Conservation (phyloP, 805 yeast genomes). For the Ogataea thermomethanolica region DNA sequence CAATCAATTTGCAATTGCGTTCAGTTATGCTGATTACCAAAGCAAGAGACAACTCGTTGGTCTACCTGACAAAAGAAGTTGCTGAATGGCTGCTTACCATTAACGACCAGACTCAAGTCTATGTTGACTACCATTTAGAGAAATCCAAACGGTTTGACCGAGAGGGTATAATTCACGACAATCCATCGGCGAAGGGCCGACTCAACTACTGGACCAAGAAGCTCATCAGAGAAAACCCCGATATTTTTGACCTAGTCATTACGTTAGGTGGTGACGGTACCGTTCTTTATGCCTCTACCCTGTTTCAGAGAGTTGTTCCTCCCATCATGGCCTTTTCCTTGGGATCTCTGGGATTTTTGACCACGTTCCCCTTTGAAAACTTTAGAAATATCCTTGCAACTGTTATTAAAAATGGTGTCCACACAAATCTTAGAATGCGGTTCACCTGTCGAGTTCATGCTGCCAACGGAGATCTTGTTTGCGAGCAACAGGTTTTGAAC, state of each 20-base stretch:
- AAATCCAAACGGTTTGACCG: conserved; percentile 62
- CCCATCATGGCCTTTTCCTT: conserved; percentile 86
- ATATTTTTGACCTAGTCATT: conserved; percentile 68
- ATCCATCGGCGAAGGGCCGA: conserved; percentile 42
- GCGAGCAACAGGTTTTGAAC: conserved; percentile 77
- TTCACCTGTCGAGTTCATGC: conserved; percentile 73
- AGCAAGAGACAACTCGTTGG: conserved; percentile 77
- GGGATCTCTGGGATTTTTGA: conserved; percentile 90
- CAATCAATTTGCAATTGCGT: conserved; percentile 64
- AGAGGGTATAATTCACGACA: conserved; percentile 44
- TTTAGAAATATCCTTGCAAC: conserved; percentile 56
- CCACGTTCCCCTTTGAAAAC: conserved; percentile 77
- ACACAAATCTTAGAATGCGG: conserved; percentile 80
- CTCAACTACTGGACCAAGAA: conserved; percentile 69
- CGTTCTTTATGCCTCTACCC: conserved; percentile 79
- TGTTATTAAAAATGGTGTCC: conserved; percentile 68
- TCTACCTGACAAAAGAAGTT: conserved; percentile 72
- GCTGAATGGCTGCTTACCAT: conserved; percentile 67
- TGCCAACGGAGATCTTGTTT: conserved; percentile 49
- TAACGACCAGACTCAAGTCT: conserved; percentile 39
- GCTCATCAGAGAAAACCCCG: conserved; percentile 44
- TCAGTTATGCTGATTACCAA: conserved; percentile 84
- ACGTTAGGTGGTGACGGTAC: conserved; percentile 98
- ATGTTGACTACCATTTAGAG: conserved; percentile 69
- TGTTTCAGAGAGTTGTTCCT: conserved; percentile 83